These are phyloP conservation scores for Sechiopsis laciniata DNA, from an alignment of 306 rosid genomes.

Conservation along the genomic window DNA sequence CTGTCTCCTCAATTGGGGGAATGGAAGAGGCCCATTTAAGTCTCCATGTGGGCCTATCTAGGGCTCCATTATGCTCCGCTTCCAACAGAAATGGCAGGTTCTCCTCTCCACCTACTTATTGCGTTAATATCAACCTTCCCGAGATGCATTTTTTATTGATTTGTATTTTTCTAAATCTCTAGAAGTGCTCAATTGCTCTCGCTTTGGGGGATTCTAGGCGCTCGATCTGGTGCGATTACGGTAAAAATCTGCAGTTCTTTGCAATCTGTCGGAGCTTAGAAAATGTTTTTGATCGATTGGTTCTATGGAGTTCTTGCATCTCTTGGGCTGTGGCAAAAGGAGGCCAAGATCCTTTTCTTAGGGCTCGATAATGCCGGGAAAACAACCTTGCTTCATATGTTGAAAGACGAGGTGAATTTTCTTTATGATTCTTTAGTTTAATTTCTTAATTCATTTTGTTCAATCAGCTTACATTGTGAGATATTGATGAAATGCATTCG, in stretches of 20 bases:
- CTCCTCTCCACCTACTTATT: slow-evolving; percentile 11
- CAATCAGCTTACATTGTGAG: not conserved
- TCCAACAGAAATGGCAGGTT: not conserved
- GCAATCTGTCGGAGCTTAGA: not conserved
- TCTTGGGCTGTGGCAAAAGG: slow-evolving; percentile 88
- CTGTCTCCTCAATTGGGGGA: not conserved
- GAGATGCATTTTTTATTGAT: not conserved
- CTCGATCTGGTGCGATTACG: slow-evolving; percentile 26
- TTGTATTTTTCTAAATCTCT: slow-evolving; percentile 13
- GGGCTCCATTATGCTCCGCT: slow-evolving; percentile 6
- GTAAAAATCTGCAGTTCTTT: slow-evolving; percentile 23
- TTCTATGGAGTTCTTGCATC: slow-evolving; percentile 81
- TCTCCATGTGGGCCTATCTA: not conserved
- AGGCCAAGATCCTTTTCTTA: slow-evolving; percentile 85
- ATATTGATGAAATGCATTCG: not conserved
- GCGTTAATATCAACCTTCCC: not conserved
- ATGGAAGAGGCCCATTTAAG: slow-evolving; percentile 7
- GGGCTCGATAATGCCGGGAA: slow-evolving; percentile 91
- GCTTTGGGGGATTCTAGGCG: slow-evolving; percentile 30
- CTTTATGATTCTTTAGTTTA: not conserved
- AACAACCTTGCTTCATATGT: slow-evolving; percentile 90
- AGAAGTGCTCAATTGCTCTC: slow-evolving; percentile 16
- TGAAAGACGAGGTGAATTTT: slow-evolving; percentile 68
- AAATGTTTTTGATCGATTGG: slow-evolving; percentile 78
- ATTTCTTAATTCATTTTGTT: not conserved